A percentile compares a stretch with the other conserved stretches of the same genome.
These are phyloP conservation scores for Calendula officinalis DNA, from an alignment of 129 eudicot genomes.

Conservation along the genomic window DNA sequence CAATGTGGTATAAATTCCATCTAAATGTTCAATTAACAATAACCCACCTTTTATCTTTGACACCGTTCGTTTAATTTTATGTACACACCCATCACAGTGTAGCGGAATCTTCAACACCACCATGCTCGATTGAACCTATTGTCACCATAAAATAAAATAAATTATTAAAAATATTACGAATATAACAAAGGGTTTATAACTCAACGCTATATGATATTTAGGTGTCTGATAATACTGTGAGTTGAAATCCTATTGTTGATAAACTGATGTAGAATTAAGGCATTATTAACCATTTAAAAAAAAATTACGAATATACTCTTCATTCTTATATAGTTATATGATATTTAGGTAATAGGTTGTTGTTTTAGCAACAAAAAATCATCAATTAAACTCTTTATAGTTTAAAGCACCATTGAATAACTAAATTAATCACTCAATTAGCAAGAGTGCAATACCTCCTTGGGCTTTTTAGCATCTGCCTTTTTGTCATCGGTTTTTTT, in stretches of 20 bases:
- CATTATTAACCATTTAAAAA: too few relatives aligned
- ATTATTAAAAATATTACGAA: neutral
- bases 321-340: too few relatives aligned
- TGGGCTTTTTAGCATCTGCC: conserved; percentile 50
- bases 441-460: conserved; percentile 45
- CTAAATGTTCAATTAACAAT: neutral
- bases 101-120: conserved; percentile 65
- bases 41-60: conserved; percentile 57
- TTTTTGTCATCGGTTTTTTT: conserved; percentile 54
- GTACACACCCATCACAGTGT: conserved; percentile 82
- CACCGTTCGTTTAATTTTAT: conserved; percentile 55
- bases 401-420: neutral
- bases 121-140: conserved; percentile 46
- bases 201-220: too few relatives aligned
- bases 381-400: too few relatives aligned
- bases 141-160: conserved; percentile 1
- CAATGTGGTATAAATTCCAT: too few relatives aligned
- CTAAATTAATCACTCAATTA: neutral
- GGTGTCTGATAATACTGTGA: too few relatives aligned
- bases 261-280: too few relatives aligned
- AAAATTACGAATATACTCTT: too few relatives aligned
- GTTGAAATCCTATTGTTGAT: too few relatives aligned
- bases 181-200: too few relatives aligned
- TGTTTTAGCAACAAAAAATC: too few relatives aligned
- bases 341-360: too few relatives aligned